Base-by-base conservation (phyloP, 225 moss, liverwort and hornwort species). In the Bryoerythrophyllum caledonicum region DNA sequence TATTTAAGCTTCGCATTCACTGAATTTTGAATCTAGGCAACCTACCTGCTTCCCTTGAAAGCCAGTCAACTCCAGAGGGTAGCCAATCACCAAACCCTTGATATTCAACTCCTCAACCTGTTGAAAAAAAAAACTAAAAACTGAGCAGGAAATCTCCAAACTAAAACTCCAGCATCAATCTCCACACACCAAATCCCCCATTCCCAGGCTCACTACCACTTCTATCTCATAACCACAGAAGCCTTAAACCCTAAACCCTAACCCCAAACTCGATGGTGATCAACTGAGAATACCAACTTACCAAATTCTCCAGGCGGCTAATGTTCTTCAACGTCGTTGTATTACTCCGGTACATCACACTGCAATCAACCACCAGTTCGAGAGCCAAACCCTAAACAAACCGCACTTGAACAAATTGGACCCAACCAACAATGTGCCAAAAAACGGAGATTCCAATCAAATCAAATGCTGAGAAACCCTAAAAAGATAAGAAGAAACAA, bases 1-100 rank as follows among this genome's bases (percentile, higher is more conserved):
- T 15, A 12, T 41, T 52, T 5, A 21, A 43, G 55, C 1, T 41
- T 21, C 37, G 48, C 55, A 61, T 54, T 16, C 35, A 7, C n/a
- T 46, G 16, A 0, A 65, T 27, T 74, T 32, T 13, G 10, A 56
- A 57, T 11, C 16, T 69, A 54, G 35, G 70, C 40, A 73, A 10
- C 54, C 25, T 62, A 94, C 94, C 94, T 94, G 94, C 65, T 79
- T 78, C 80, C 89, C 91, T 73, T 89, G 89, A 64, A 86, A 84
- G 4, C 94, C 92, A 63, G 89, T 90, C 65, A 92, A 62, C 53
- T 90, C 90, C 10, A 94, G 85, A 4, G 94, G 94, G 40, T 92
- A 94, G 10, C 94, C 94, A 61, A 94, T 78, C 28, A 90, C 90
- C 67, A 94, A 75, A 30, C 92, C 92, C 24, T 70, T 81, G 20